Evolutionary conservation across 2,329 filamentous ascomycete species (phyloP).

Genomic region (Ceratocystiopsis sp.): DNA sequence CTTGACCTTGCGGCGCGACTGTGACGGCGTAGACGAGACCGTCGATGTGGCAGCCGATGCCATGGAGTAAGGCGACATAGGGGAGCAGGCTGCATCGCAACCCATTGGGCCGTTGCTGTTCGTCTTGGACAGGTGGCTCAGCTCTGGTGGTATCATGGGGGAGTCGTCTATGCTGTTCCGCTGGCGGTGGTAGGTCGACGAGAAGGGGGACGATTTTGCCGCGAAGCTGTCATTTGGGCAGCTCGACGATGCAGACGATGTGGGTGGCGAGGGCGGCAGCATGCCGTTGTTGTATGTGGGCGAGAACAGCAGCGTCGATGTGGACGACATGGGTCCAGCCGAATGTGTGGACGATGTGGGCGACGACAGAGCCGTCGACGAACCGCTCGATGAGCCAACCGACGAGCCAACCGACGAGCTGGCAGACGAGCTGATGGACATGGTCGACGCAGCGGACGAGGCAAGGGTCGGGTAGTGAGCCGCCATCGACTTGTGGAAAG

Average conservation of each 20-base stretch:
- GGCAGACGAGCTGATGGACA: not conserved
- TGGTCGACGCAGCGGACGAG: not conserved
- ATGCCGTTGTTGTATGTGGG: not conserved
- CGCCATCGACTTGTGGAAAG: constrained; percentile 4
- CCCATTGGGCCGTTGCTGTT: constrained; percentile 3
- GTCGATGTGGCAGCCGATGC: not conserved
- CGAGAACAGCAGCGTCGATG: constrained; percentile 2
- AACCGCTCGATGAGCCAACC: too few species aligned
- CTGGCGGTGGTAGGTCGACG: not conserved
- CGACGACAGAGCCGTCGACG: not conserved
- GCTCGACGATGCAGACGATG: constrained; percentile 3
- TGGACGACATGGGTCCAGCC: not conserved
- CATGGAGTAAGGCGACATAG: not conserved
- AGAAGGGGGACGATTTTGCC: not conserved
- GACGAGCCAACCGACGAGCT: not conserved
- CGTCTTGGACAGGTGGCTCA: constrained; percentile 16
- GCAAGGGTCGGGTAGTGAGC: not conserved
- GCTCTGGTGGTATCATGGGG: constrained; percentile 16
- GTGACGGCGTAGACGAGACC: constrained; percentile 10
- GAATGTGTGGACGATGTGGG: constrained; percentile 1
- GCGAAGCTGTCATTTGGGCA: not conserved
- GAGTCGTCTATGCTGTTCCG: not conserved
- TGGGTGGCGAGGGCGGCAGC: constrained; percentile 1
- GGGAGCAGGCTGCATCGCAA: constrained; percentile 9
- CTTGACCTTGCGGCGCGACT: constrained; percentile 29